phyloP scores from a whole-genome alignment of 169 alveolate genomes.

The Cryptosporidium felis region DNA sequence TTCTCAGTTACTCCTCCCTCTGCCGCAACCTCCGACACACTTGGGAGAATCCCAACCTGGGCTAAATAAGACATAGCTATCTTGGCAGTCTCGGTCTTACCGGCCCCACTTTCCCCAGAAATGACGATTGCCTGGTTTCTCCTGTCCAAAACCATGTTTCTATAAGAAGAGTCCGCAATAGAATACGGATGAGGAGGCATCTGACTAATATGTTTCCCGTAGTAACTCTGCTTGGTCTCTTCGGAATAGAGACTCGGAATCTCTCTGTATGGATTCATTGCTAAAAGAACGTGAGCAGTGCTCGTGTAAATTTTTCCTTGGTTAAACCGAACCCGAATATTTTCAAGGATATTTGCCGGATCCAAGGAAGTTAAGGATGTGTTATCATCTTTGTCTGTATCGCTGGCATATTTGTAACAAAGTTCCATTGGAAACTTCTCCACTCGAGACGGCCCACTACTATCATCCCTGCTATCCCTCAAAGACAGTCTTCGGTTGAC shows the following conservation, averaged over 20 bases:
- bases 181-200: slow-evolving; percentile 75
- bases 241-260: slow-evolving; percentile 58
- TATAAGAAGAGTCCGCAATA: slow-evolving; percentile 75
- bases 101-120: slow-evolving; percentile 93
- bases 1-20: slow-evolving; percentile 23
- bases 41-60: slow-evolving; percentile 55
- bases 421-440: slow-evolving; percentile 7
- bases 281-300: slow-evolving; percentile 70
- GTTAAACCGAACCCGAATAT: slow-evolving; percentile 71
- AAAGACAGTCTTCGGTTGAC: not conserved
- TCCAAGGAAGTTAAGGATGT: slow-evolving; percentile 75
- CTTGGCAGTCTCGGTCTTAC: slow-evolving; percentile 92
- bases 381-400: slow-evolving; percentile 73
- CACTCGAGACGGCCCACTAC: not conserved
- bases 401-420: slow-evolving; percentile 25
- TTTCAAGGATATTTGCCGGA: slow-evolving; percentile 78
- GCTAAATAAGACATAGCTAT: slow-evolving; percentile 76
- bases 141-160: slow-evolving; percentile 69
- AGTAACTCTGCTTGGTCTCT: slow-evolving; percentile 39
- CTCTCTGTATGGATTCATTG: slow-evolving; percentile 72
- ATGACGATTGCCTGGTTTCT: slow-evolving; percentile 87
- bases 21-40: not conserved
- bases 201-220: slow-evolving; percentile 70
- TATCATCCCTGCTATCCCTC: slow-evolving; percentile 7
- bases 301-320: slow-evolving; percentile 66